phyloP scores from a whole-genome alignment of 805 yeast genomes.

The Nakazawaea ernobii region DNA sequence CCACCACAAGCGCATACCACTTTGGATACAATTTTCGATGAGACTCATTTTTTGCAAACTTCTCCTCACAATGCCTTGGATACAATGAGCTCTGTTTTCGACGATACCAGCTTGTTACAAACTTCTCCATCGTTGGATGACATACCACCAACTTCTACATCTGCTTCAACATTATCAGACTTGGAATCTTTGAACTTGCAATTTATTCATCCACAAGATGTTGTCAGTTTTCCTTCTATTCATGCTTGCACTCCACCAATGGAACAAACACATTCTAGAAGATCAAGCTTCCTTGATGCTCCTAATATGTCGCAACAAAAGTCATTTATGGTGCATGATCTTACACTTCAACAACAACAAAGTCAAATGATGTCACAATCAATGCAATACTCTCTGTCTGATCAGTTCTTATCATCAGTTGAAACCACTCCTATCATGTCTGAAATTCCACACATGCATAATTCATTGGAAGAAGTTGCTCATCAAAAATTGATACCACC shows the following conservation, averaged over 20 bases:
- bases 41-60: not conserved
- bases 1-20: not conserved
- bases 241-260: slow-evolving; percentile 25
- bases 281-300: slow-evolving; percentile 5
- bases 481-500: not conserved
- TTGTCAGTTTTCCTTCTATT: slow-evolving; percentile 22
- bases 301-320: not conserved
- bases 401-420: slow-evolving; percentile 6
- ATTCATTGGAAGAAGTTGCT: not conserved
- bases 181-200: slow-evolving; percentile 9
- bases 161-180: slow-evolving; percentile 8
- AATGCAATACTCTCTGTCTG: not conserved
- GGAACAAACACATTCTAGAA: slow-evolving; percentile 2
- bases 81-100: not conserved
- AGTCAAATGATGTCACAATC: slow-evolving; percentile 1
- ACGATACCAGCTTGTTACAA: not conserved
- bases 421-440: slow-evolving; percentile 7
- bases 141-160: slow-evolving; percentile 1
- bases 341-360: slow-evolving; percentile 17
- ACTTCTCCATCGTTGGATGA: slow-evolving; percentile 6
- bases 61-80: not conserved
- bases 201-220: slow-evolving; percentile 12
- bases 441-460: not conserved
- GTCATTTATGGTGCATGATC: slow-evolving; percentile 15
- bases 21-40: too few species aligned